phyloP scores from a whole-genome alignment of 495 filamentous ascomycete genomes.

The Aspergillus sclerotiicarbonarius region DNA sequence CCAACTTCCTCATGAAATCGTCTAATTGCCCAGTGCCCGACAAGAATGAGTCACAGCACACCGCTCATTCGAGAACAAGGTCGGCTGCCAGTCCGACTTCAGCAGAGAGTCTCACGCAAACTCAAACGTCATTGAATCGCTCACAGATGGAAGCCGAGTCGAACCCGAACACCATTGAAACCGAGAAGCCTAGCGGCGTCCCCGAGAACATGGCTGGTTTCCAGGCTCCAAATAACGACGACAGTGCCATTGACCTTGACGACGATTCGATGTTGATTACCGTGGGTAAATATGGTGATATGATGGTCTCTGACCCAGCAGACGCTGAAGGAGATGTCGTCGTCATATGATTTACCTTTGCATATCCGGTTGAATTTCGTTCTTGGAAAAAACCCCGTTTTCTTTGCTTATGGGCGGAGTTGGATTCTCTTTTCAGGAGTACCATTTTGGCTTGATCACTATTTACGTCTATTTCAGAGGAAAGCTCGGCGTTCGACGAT shows the following conservation, averaged over 20 bases:
- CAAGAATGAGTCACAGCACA: slow-evolving; percentile 10
- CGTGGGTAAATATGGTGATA: slow-evolving; percentile 50
- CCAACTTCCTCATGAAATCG: slow-evolving; percentile 26
- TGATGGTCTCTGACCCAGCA: slow-evolving; percentile 49
- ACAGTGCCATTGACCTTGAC: slow-evolving; percentile 49
- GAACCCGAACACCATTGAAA: slow-evolving; percentile 13
- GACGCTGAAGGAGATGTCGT: slow-evolving; percentile 51
- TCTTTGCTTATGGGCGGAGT: slow-evolving; percentile 25
- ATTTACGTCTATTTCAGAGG: slow-evolving; percentile 19
- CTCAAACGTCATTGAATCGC: slow-evolving; percentile 11
- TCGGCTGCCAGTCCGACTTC: slow-evolving; percentile 10
- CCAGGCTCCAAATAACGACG: slow-evolving; percentile 43
- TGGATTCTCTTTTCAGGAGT: slow-evolving; percentile 25
- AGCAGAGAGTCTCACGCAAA: slow-evolving; percentile 6
- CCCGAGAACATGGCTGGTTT: slow-evolving; percentile 31
- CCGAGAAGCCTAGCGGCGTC: slow-evolving; percentile 25
- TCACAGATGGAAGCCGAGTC: slow-evolving; percentile 16
- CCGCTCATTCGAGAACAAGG: slow-evolving; percentile 12
- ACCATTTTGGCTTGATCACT: slow-evolving; percentile 22
- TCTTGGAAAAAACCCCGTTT: slow-evolving; percentile 21
- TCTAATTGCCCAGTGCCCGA: slow-evolving; percentile 16
- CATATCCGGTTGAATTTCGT: slow-evolving; percentile 19
- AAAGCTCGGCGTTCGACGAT: slow-evolving; percentile 39
- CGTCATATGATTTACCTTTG: slow-evolving; percentile 36
- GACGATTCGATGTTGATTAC: slow-evolving; percentile 48